Evolutionary conservation across 192 early-diverging fungal species (phyloP), one percentile per base, ranked within the genome.

Genomic region (Neocallimastix lanati): DNA sequence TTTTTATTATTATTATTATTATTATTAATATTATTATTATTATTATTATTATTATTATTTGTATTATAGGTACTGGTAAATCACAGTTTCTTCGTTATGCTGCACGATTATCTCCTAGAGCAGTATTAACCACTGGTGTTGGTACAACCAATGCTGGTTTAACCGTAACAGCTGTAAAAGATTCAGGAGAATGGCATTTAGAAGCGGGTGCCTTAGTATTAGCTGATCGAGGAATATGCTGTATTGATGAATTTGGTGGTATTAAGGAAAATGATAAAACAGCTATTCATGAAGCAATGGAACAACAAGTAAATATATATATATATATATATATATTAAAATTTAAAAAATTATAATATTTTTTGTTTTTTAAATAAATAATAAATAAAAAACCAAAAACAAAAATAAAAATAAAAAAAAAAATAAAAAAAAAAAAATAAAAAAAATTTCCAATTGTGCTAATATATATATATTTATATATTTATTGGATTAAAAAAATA

Each of bases 161-260:
- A 50, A 94, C 93, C 0, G 92, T 91, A 28, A 90, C 92, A 4
- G 93, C 93, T 6, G 90, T 93, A 15, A 85, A 85, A 58, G 93
- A 94, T 58, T 88, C 79, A 37, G 85, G 88, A 28, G 93, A 94
- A 82, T 94, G 93, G 93, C 90, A 91, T 81, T 82, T 94, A 50
- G 93, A 94, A 82, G 93, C 92, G 7, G 93, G 93, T 14, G 93
- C 93, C 1, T 81, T 94, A 25, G 93, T 94, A 13, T 82, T 93
- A 38, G 92, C 93, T 1, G 93, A 94, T 81, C 84, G 91, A 9
- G 93, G 93, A 0, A 36, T 94, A 9, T 94, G 93, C 80, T 93
- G 93, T 80, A 93, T 94, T 77, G 93, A 94, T 78, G 93, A 94
- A 84, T 94, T 94, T 89, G 92, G 91, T 16, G 90, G 90, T 76